Evolutionary conservation across 31 red algal species (phyloP), one percentile per base, ranked within the genome.

Genomic region (Asparagopsis taxiformis): DNA sequence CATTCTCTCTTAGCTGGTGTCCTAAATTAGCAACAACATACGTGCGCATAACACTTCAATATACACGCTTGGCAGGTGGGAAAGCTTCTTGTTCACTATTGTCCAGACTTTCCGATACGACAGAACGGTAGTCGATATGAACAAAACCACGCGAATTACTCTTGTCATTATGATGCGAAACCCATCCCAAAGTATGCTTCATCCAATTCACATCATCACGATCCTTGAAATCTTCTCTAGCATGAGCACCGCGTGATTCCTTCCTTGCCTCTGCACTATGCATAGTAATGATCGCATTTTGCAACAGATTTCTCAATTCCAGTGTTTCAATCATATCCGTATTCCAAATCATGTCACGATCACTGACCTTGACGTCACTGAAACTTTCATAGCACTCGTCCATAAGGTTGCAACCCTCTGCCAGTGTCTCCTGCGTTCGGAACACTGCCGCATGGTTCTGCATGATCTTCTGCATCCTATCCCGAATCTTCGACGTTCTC

Each of bases 241-340:
- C 86, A 69, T 98, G 95, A 2, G 95, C 95, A 3, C 95, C 95
- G n/a, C 95, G 72, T 24, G 72, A 82, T 65, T 98, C 95, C 64
- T 90, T 93, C 19, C 95, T 77, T 28, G 78, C 72, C 73, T 98
- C 90, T 33, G 95, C 95, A 23, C 71, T 65, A 70, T 98, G 89
- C 65, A 98, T 91, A 37, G 95, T 98, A 34, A 77, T 76, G 15
- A 87, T 48, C 10, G 95, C 95, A 68, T 94, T 94, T 43, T 91
- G 85, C 54, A 98, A 70, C 69, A 98, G 63, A 52, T 98, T 98
- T 35, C 77, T 57, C 79, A 93, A 70, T 57, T 93, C 91, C 25
- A 98, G 55, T n/a, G 90, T 88, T 31, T 98, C 95, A 23, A 98
- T 65, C 79, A 98, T 70, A 51, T 98, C 95, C 2, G 91, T 93